Base-by-base conservation (phyloP, 805 yeast species). In the Kodamaea laetipori region DNA sequence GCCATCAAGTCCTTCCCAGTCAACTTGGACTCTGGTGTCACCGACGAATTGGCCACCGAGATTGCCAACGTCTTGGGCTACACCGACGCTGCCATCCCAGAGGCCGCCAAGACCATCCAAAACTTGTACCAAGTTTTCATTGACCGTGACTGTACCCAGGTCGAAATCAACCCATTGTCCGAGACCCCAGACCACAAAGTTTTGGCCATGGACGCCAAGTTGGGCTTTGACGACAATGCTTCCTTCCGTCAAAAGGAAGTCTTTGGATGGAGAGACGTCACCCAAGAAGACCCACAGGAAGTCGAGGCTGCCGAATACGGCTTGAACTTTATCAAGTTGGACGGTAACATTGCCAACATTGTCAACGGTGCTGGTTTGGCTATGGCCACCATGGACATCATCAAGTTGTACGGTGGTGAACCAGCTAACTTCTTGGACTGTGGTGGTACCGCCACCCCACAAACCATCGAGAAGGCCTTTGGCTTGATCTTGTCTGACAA, bases 331-430 rank as follows among this genome's bases (percentile, higher is more conserved):
- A 95, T 94, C 76, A 94, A 94, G 77, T 83, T 94, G 65, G 95
- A 92, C 64, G 99, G 99, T 72, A 88, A 90, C 79, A 92, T 94
- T 64, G 99, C 99, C 60, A 92, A 97, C 77, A 78, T 94, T 51
- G 99, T 94, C 67, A 94, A 94, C 72, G 99, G 99, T 77, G 99
- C 99, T 47, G 99, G 99, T 71, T 81, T 94, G 66, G 99, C 99
- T 61, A 94, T 94, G 99, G 99, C 99, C 58, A 94, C 99, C 54
- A 90, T 94, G 97, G 99, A 94, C 73, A 95, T 95, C 67, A 89
- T 94, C 77, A 90, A 94, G 76, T 81, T 94, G 60, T 87, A 90
- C 76, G 97, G 98, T 62, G 99, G 99, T 69, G 86, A 82, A 57
- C 99, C 99, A 60, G 99, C 99, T 54, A 94, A 94, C 80, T 94